A percentile compares a stretch with the other conserved stretches of the same genome.
Conservation (phyloP, 1,284 basidiomycete genomes). For the Ustilago crameri region DNA sequence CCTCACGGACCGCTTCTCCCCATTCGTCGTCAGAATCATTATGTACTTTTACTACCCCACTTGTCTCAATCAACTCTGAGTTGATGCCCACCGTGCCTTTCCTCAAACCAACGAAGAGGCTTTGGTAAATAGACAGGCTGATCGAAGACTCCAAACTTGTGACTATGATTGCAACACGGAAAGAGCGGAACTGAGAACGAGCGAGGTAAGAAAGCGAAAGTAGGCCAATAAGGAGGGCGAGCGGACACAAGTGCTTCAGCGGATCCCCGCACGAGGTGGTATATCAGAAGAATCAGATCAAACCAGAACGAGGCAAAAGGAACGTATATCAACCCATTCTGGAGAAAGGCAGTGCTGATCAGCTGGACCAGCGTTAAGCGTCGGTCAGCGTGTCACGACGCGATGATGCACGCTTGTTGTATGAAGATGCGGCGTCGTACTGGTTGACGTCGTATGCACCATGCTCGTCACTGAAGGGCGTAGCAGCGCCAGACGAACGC, state of each 20-base stretch:
- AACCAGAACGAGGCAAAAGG: neutral
- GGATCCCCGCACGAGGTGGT: conserved; percentile 8
- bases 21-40: neutral
- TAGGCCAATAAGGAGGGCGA: neutral
- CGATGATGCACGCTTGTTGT: conserved; percentile 42
- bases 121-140: no score
- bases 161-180: conserved; percentile 10
- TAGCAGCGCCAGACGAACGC: conserved; percentile 1
- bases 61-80: no score
- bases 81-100: no score
- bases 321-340: neutral
- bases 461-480: conserved; percentile 41
- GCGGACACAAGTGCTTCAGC: conserved; percentile 5
- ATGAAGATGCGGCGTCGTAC: conserved; percentile 49
- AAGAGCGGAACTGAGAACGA: neutral
- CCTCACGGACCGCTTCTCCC: neutral
- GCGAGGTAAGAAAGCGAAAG: conserved; percentile 15
- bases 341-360: conserved; percentile 4
- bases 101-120: no score
- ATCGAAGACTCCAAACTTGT: neutral
- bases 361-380: conserved; percentile 30
- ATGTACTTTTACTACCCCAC: neutral
- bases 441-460: conserved; percentile 47
- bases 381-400: conserved; percentile 31
- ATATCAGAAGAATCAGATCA: conserved; percentile 1